Evolutionary conservation across 768 basidiomycete genomes (phyloP).

Genomic region (Phlebiopsis flavidoalba): DNA sequence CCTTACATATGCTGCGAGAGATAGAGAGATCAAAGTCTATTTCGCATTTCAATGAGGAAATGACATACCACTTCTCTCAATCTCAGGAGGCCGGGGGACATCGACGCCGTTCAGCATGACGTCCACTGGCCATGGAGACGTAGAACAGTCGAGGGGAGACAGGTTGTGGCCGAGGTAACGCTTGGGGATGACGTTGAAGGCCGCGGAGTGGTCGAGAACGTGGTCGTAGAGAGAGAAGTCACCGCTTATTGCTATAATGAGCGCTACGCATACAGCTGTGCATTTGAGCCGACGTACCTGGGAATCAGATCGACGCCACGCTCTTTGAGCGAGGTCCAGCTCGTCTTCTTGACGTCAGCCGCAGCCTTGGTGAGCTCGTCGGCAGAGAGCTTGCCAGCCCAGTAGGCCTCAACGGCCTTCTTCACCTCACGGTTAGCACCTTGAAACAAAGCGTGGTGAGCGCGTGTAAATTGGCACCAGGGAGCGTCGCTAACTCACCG

Average conservation of each 20-base stretch:
- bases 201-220: slow-evolving; percentile 93
- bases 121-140: slow-evolving; percentile 99
- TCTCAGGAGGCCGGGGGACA: slow-evolving; percentile 94
- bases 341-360: slow-evolving; percentile 81
- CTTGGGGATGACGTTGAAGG: slow-evolving; percentile 95
- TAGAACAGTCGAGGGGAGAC: slow-evolving; percentile 89
- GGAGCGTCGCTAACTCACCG: slow-evolving; percentile 28
- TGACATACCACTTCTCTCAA: slow-evolving; percentile 97
- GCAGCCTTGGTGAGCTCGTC: slow-evolving; percentile 86
- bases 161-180: slow-evolving; percentile 86
- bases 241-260: slow-evolving; percentile 52
- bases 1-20: slow-evolving; percentile 40
- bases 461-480: background rate
- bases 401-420: slow-evolving; percentile 98
- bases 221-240: slow-evolving; percentile 99
- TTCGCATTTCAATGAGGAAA: background rate
- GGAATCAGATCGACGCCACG: slow-evolving; percentile 88
- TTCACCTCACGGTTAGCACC: slow-evolving; percentile 94
- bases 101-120: slow-evolving; percentile 92
- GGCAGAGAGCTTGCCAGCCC: slow-evolving; percentile 86
- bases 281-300: slow-evolving; percentile 52
- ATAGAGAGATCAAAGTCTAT: background rate
- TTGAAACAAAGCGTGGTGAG: slow-evolving; percentile 24
- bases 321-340: slow-evolving; percentile 82
- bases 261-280: slow-evolving; percentile 5